Conservation (phyloP, 441 rosid genomes). For the Macaranga tanarius region DNA sequence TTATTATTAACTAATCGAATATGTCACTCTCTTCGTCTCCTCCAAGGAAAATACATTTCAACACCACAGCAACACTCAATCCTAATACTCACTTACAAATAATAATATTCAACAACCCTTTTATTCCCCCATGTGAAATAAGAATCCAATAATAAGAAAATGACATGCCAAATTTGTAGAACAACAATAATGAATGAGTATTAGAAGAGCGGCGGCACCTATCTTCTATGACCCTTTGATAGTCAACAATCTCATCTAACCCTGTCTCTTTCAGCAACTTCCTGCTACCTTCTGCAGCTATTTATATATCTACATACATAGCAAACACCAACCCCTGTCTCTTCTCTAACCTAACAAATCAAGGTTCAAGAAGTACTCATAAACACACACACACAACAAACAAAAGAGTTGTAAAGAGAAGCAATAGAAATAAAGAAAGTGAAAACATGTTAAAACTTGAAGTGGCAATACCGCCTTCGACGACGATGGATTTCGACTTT, state of each 20-base stretch:
- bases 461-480: slow-evolving; percentile 37
- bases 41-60: slow-evolving; percentile 3
- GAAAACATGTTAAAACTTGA: slow-evolving; percentile 30
- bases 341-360: not conserved
- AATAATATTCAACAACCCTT: not conserved
- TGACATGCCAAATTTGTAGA: not conserved
- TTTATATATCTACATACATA: not conserved
- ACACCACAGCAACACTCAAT: not conserved
- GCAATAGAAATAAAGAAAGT: fast-evolving
- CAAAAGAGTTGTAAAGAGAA: not conserved
- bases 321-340: not conserved
- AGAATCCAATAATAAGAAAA: not conserved
- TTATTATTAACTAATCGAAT: not conserved
- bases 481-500: slow-evolving; percentile 54
- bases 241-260: slow-evolving; percentile 20
- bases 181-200: too few relatives aligned
- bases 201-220: slow-evolving; percentile 18
- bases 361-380: not conserved
- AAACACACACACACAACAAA: not conserved
- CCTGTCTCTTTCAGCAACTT: not conserved
- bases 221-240: not conserved
- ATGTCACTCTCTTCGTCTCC: slow-evolving; percentile 2
- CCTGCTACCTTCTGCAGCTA: not conserved
- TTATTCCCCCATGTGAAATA: slow-evolving; percentile 10
- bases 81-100: not conserved